Evolutionary conservation across 345 rosid genomes (phyloP).

Genomic region (Salix purpurea): DNA sequence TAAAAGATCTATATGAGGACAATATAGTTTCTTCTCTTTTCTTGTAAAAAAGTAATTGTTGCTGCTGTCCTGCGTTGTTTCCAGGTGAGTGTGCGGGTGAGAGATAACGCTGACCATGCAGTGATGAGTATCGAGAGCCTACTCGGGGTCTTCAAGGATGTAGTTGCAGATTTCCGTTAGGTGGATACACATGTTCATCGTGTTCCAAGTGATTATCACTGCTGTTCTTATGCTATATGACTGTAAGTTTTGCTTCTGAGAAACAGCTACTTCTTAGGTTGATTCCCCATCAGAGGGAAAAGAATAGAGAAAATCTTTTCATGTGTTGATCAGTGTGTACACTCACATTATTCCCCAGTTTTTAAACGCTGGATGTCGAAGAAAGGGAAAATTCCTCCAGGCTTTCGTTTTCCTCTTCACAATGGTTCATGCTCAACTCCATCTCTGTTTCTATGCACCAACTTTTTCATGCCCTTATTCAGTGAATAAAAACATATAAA

Average conservation of each 20-base stretch:
- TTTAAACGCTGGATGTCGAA: neutral
- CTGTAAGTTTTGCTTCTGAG: neutral
- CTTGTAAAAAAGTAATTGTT: neutral
- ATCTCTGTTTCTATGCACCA: neutral
- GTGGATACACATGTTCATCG: neutral
- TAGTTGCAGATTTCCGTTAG: slow-evolving; percentile 53
- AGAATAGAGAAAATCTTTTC: neutral
- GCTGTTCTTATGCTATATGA: neutral
- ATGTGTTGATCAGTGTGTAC: neutral
- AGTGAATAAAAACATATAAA: too few relatives aligned
- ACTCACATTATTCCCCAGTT: neutral
- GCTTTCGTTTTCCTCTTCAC: neutral
- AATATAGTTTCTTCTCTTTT: neutral
- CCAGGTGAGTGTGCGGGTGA: slow-evolving; percentile 77
- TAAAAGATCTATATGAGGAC: neutral
- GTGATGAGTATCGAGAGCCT: slow-evolving; percentile 55
- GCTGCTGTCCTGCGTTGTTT: neutral
- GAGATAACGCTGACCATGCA: slow-evolving; percentile 63
- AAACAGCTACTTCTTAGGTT: neutral
- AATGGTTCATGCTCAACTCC: neutral
- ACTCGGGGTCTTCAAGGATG: slow-evolving; percentile 53
- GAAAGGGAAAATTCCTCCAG: neutral
- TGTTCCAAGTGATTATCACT: neutral
- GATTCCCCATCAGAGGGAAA: neutral
- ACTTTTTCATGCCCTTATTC: neutral